Base-by-base conservation (phyloP, 352 stramenopile species). In the Globisporangium abappressorium region DNA sequence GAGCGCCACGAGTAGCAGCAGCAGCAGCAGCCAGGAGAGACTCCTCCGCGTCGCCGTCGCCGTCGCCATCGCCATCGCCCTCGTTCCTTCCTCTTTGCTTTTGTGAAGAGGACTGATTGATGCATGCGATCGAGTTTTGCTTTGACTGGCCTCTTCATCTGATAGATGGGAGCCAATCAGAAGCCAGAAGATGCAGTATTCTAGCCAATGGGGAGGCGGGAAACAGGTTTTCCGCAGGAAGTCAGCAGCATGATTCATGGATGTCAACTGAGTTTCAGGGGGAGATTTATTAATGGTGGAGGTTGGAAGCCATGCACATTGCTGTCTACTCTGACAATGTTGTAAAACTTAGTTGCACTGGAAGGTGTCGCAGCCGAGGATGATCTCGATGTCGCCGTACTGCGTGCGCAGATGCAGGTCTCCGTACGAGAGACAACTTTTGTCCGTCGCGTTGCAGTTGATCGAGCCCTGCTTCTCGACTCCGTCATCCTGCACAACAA, bases 341-440 rank as follows among this genome's bases (percentile, higher is more conserved):
- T 55, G 47, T 5, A 28, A 28, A 28, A 30, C n/a, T 34, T 79
- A 89, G 28, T 61, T 69, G 70, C 83, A 91, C 58, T 85, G 82
- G 60, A 76, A 90, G 3, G 79, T 82, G 66, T 91, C 74, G 64
- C 85, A 93, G 15, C 85, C 85, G 0, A 93, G 70, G 14, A 91
- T 69, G 66, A 93, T 71, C 49, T 93, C 79, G 41, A 92, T 80
- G 57, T 90, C 72, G 41, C 85, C 85, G 24, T 90, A 70, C 12
- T 77, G 79, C 41, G 83, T 82, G 54, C 74, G 78, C 53, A 93
- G 58, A 47, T 93, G 82, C 54, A 93, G 54, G 63, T 84, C 83
- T 2, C 83, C 84, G 68, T 81, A 87, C 15, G 80, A 89, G 24
- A 92, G 68, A 24, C 85, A 93, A 57, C 77, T 92, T 53, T 61